These are phyloP conservation scores for Tilletia horrida DNA, from an alignment of 1,284 basidiomycete genomes.

Conservation along the genomic window DNA sequence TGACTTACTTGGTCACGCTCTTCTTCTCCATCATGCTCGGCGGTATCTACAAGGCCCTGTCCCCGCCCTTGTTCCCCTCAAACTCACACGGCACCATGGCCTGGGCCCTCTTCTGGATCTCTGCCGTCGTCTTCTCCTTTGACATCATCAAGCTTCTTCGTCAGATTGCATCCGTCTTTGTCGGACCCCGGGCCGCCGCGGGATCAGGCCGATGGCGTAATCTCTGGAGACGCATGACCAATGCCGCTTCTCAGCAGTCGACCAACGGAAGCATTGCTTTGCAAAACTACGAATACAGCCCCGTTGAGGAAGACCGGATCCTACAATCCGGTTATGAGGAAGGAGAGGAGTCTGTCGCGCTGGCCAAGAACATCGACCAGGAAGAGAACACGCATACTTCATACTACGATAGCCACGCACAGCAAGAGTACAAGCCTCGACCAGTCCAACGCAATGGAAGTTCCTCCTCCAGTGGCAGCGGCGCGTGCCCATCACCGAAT, in stretches of 20 bases:
- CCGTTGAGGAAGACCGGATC: background rate
- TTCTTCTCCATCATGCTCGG: conserved; percentile 37
- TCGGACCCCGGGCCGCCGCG: background rate
- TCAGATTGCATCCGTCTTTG: conserved; percentile 5
- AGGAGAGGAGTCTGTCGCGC: background rate
- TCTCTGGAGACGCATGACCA: background rate
- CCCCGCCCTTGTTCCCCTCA: conserved; percentile 43
- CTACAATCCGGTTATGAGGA: background rate
- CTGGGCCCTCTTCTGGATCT: conserved; percentile 40
- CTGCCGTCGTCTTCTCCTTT: conserved; percentile 32
- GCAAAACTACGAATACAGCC: background rate
- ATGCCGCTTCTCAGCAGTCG: background rate
- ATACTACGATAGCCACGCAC: background rate
- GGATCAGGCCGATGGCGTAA: background rate
- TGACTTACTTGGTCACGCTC: conserved; percentile 38
- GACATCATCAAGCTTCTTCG: conserved; percentile 34
- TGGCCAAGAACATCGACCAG: background rate
- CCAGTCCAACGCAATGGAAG: background rate
- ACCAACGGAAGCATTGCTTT: background rate
- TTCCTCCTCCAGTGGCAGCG: conserved; percentile 8
- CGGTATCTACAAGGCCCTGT: conserved; percentile 44
- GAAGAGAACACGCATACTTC: background rate
- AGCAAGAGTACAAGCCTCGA: background rate
- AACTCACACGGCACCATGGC: conserved; percentile 43
- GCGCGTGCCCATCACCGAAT: background rate